Evolutionary conservation across 495 filamentous ascomycete species (phyloP).

Genomic region (Penicillium verhagenii): DNA sequence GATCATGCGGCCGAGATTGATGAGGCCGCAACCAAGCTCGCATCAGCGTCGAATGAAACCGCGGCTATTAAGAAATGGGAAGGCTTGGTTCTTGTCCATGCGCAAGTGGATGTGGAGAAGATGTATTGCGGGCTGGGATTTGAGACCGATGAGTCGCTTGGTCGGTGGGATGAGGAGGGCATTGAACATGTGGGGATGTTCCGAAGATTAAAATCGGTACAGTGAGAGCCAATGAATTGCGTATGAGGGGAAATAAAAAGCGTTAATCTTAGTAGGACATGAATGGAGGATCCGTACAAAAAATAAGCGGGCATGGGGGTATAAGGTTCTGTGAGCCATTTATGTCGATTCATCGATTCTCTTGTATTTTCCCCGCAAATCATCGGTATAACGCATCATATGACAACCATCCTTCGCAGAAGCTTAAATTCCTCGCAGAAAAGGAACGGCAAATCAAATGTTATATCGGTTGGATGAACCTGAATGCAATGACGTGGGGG

Average conservation of each 20-base stretch:
- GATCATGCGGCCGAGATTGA: conserved; percentile 52
- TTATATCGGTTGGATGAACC: not conserved
- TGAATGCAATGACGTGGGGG: not conserved
- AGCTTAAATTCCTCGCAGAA: not conserved
- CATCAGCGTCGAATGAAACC: conserved; percentile 39
- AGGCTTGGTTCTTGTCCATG: conserved; percentile 72
- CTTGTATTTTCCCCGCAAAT: not conserved
- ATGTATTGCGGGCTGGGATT: conserved; percentile 71
- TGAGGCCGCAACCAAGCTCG: conserved; percentile 22
- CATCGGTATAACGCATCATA: not conserved
- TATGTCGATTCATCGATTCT: not conserved
- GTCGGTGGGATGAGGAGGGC: conserved; percentile 79
- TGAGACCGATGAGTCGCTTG: conserved; percentile 64
- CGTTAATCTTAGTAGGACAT: too few relatives aligned
- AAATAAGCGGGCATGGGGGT: not conserved
- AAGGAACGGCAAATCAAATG: not conserved
- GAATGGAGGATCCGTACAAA: too few relatives aligned
- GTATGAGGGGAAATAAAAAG: too few relatives aligned
- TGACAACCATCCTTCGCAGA: not conserved
- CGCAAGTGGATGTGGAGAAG: conserved; percentile 59
- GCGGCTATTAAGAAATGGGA: conserved; percentile 48
- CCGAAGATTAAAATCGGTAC: conserved; percentile 29
- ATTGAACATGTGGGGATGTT: conserved; percentile 86
- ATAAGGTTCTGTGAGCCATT: not conserved
- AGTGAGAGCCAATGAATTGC: not conserved